Base-by-base conservation (phyloP, 495 filamentous ascomycete species). In the Aspergillus wentii region DNA sequence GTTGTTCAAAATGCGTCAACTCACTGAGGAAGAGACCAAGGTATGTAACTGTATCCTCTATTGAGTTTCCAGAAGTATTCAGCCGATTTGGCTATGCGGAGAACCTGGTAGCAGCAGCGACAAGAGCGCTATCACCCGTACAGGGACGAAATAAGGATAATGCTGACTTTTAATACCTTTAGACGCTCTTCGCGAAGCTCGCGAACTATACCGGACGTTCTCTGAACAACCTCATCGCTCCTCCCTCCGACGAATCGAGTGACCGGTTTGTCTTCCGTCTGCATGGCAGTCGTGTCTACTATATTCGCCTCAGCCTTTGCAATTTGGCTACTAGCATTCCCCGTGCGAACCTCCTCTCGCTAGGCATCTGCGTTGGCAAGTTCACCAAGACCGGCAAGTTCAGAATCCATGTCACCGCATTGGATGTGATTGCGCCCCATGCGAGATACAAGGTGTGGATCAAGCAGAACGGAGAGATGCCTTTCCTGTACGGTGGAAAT, bases 361-460 rank as follows among this genome's bases (percentile, higher is more conserved):
- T 94, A n/a, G 92, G 92, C 8, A 89, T 85, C 5, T 92, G 85
- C 56, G 59, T 94, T 18, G 86, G 80, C 58, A 92, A 90, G 59
- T 88, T 95, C 66, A 94, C 88, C 31, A 95, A 96, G 75, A 83
- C 85, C 4, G 83, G 86, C 17, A 95, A 95, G 57, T 95, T 72
- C 48, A 49, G 64, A 28, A 38, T 69, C 6, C 55, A 62, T 38
- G 55, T 69, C 33, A 69, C 64, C 7, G 53, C 60, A 17, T 74
- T 97, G 36, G 82, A 87, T 44, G 76, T 95, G 36, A 80, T 99
- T 42, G 84, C 90, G 14, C 78, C 85, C 26, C 84, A 94, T 62
- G 89, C 92, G 16, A 72, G 94, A 21, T 88, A 92, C 61, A 95
- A 95, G 75, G 76, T 95, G 37, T 96, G 86, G 86, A 80, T 99